Percentiles rank a stretch among this genome's conserved stretches.
phyloP scores from a whole-genome alignment of 2,329 filamentous ascomycete species.

The Graphiopsis chlorocephala region DNA sequence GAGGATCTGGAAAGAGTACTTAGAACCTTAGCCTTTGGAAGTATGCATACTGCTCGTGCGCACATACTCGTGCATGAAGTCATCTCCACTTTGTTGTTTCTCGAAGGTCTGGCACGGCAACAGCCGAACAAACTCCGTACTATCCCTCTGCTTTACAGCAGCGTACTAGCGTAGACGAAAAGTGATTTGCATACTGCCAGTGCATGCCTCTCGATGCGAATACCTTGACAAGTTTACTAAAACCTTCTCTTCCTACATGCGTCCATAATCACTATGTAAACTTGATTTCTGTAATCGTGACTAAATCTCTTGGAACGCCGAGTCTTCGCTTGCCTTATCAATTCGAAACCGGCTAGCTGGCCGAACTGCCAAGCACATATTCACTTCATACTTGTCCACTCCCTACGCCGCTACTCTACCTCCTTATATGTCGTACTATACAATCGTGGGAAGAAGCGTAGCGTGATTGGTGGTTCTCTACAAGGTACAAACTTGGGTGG shows the following conservation, averaged over 20 bases:
- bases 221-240: neutral
- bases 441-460: neutral
- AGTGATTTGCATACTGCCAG: neutral
- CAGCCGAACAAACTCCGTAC: neutral
- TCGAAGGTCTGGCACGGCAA: neutral
- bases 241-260: neutral
- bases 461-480: neutral
- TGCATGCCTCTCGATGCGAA: neutral
- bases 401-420: neutral
- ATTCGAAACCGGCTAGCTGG: conserved; percentile 12
- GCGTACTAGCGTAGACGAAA: neutral
- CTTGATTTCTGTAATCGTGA: neutral
- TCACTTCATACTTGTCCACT: conserved; percentile 14
- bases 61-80: neutral
- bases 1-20: neutral
- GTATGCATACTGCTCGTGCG: neutral
- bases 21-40: neutral
- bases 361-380: conserved; percentile 10
- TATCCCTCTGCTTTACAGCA: neutral
- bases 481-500: neutral
- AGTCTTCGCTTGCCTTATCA: conserved; percentile 12
- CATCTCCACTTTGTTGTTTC: neutral
- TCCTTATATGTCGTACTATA: neutral
- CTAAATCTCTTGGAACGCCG: neutral
- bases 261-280: neutral